phyloP scores from a whole-genome alignment of 495 filamentous ascomycete genomes.

The Oidiodendron maius region DNA sequence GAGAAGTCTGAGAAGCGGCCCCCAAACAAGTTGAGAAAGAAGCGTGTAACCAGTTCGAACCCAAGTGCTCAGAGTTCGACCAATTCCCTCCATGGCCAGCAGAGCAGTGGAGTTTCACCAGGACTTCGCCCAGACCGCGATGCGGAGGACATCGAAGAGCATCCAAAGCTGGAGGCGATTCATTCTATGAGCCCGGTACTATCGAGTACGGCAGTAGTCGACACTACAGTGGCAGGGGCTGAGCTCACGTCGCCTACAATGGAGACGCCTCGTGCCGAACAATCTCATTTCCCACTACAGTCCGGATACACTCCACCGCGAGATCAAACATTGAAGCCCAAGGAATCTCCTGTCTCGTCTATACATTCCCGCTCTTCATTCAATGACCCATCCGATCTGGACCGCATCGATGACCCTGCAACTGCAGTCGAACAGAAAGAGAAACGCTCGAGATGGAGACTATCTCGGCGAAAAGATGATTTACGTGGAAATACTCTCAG shows the following conservation, averaged over 20 bases:
- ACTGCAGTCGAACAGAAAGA: conserved; percentile 45
- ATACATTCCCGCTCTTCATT: conserved; percentile 67
- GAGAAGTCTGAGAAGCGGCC: conserved; percentile 61
- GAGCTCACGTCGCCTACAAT: conserved; percentile 21
- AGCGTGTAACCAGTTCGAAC: conserved; percentile 65
- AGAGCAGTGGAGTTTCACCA: conserved; percentile 30
- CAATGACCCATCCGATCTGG: conserved; percentile 67
- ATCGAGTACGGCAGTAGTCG: conserved; percentile 8
- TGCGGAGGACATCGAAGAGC: conserved; percentile 16
- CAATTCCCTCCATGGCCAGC: conserved; percentile 55
- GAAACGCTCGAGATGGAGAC: conserved; percentile 68
- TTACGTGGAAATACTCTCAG: conserved; percentile 35
- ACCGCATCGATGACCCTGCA: conserved; percentile 54
- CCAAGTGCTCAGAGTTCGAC: conserved; percentile 83
- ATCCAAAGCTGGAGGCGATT: conserved; percentile 20
- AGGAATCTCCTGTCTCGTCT: conserved; percentile 58
- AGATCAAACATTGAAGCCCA: conserved; percentile 53
- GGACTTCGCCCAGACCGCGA: conserved; percentile 18
- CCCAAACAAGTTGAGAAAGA: conserved; percentile 84
- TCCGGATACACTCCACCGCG: conserved; percentile 3
- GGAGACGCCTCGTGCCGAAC: conserved; percentile 21
- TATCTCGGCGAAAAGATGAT: conserved; percentile 59
- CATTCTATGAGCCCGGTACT: conserved; percentile 13
- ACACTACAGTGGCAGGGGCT: too few relatives aligned
- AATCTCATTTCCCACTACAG: too few relatives aligned